Percentiles rank a stretch among this genome's conserved stretches.
phyloP scores from a whole-genome alignment of 1,139 yeast species.

The Sugiyamaella neomexicana region DNA sequence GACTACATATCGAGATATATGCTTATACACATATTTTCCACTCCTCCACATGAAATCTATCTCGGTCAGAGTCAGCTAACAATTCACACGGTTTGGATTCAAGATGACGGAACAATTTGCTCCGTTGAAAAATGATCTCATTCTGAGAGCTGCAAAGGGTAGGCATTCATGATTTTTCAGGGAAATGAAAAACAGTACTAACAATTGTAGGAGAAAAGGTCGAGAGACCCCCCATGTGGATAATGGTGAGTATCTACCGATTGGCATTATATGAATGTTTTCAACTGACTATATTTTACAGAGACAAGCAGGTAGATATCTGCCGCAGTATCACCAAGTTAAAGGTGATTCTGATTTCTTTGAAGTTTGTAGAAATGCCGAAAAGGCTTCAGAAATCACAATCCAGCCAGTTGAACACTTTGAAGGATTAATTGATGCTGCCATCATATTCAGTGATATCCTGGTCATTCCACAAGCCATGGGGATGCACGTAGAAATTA shows the following conservation, averaged over 20 bases:
- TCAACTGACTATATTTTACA: conserved; percentile 24
- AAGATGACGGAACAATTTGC: conserved; percentile 27
- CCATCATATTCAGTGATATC: conserved; percentile 93
- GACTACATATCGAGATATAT: not conserved
- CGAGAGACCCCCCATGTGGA: conserved; percentile 98
- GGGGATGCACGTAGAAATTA: conserved; percentile 94
- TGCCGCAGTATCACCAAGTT: conserved; percentile 79
- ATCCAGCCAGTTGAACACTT: conserved; percentile 93
- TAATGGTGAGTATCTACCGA: conserved; percentile 59
- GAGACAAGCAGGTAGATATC: conserved; percentile 79
- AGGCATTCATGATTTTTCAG: not conserved
- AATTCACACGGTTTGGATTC: not conserved
- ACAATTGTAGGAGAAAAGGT: conserved; percentile 59
- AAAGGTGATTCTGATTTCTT: conserved; percentile 88
- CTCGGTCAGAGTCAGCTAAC: not conserved
- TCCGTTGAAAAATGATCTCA: conserved; percentile 76
- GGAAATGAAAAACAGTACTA: not conserved
- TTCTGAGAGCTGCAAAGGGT: conserved; percentile 81
- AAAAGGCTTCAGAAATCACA: conserved; percentile 88
- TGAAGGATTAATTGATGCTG: conserved; percentile 90
- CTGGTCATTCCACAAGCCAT: conserved; percentile 96
- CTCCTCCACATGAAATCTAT: not conserved
- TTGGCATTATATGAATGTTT: not conserved
- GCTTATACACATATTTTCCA: not conserved
- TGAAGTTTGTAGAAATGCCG: conserved; percentile 91